Conservation (phyloP, 2,329 filamentous ascomycete genomes). For the Talaromyces sp. region DNA sequence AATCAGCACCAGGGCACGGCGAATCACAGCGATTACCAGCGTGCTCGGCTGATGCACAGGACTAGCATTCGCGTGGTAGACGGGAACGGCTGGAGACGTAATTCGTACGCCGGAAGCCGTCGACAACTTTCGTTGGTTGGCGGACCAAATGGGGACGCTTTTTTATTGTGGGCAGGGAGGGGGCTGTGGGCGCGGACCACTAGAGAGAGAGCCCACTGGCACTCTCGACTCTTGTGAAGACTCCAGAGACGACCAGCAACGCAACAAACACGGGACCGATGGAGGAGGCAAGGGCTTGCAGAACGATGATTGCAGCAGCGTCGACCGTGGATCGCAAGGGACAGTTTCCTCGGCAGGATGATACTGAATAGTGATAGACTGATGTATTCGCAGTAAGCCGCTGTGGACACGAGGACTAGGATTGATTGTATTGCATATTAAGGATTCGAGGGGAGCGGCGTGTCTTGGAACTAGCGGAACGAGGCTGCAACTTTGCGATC, state of each 20-base stretch:
- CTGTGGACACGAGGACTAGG: not conserved
- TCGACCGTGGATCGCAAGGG: constrained; percentile 17
- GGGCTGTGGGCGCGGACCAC: constrained; percentile 13
- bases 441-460: not conserved
- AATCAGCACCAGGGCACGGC: constrained; percentile 17
- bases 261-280: constrained; percentile 13
- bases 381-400: not conserved
- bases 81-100: constrained; percentile 20
- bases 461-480: constrained; percentile 1
- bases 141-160: constrained; percentile 8
- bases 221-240: not conserved
- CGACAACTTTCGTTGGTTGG: constrained; percentile 12
- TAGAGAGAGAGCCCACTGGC: constrained; percentile 9
- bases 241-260: not conserved
- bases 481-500: not conserved
- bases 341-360: constrained; percentile 7
- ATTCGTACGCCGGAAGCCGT: constrained; percentile 16
- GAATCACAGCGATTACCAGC: constrained; percentile 18
- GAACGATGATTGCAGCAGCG: constrained; percentile 13
- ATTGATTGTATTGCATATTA: constrained; percentile 2
- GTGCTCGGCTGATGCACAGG: constrained; percentile 19
- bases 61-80: constrained; percentile 19
- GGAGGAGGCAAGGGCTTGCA: constrained; percentile 15
- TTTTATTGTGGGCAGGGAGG: constrained; percentile 9
- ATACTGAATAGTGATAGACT: not conserved